These are phyloP conservation scores for Niebla homalea DNA, from an alignment of 495 filamentous ascomycete genomes.

Conservation along the genomic window DNA sequence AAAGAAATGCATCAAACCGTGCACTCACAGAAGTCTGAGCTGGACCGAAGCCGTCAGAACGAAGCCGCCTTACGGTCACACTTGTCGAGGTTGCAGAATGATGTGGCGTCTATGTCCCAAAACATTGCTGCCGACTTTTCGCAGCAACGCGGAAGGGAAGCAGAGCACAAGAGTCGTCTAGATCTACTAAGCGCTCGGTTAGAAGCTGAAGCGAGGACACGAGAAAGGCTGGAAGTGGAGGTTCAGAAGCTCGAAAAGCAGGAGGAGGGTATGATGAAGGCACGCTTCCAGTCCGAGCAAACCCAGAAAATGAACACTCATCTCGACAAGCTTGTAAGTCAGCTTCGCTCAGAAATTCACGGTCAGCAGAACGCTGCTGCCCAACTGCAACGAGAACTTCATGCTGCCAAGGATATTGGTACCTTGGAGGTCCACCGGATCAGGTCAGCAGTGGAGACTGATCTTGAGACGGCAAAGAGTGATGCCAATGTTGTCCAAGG, in stretches of 20 bases:
- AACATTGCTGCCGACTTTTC: constrained; percentile 71
- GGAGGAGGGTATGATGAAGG: constrained; percentile 52
- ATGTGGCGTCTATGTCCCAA: constrained; percentile 63
- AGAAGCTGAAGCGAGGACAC: constrained; percentile 60
- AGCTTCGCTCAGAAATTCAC: constrained; percentile 54
- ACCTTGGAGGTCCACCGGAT: constrained; percentile 66
- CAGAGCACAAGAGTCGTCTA: constrained; percentile 57
- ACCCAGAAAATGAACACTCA: constrained; percentile 40
- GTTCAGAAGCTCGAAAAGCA: constrained; percentile 61
- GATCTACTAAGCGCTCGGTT: constrained; percentile 68
- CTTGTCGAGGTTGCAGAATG: constrained; percentile 67
- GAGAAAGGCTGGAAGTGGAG: constrained; percentile 68
- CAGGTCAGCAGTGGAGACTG: constrained; percentile 60
- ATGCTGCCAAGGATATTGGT: constrained; percentile 64
- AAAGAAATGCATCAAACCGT: constrained; percentile 50
- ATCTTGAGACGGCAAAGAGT: constrained; percentile 68
- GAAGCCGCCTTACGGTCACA: constrained; percentile 67
- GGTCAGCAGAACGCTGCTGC: constrained; percentile 46
- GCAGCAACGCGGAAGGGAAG: constrained; percentile 57
- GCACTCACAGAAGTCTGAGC: constrained; percentile 53
- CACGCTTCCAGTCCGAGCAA: constrained; percentile 40
- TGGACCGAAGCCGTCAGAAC: constrained; percentile 70
- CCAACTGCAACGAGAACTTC: constrained; percentile 68
- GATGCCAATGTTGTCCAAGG: constrained; percentile 68
- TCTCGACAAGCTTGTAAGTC: constrained; percentile 50